Base-by-base conservation (phyloP, 352 stramenopile species). In the Discostella stelligera region DNA sequence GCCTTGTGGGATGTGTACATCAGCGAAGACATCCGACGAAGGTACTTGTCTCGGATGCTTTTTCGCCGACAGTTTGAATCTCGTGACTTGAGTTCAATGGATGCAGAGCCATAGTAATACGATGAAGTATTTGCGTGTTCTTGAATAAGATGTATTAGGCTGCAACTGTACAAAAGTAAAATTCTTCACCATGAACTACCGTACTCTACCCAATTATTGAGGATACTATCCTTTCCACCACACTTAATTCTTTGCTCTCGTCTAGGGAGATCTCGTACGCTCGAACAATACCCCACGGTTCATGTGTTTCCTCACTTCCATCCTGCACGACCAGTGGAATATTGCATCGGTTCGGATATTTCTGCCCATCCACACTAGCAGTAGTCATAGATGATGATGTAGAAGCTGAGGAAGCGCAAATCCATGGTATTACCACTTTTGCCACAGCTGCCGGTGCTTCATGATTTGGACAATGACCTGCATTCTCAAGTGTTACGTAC, bases 391-490 rank as follows among this genome's bases (percentile, higher is more conserved):
- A n/a, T 18, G 48, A 27, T 7, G 16, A 25, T n/a, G n/a, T n/a
- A n/a, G n/a, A n/a, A 23, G 55, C 27, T 10, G 50, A 66, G 21
- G 30, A 13, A 21, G 74, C 50, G 16, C 55, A 21, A 0, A 86
- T 56, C 83, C 83, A 90, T 4, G 37, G 14, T n/a, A 65, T 30
- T 2, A 89, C 39, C 11, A 88, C 48, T 41, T 65, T 66, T 13
- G 68, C 77, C 2, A 89, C 82, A 21, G 85, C 80, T 25, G 74
- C 66, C 3, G 86, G 86, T 30, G 86, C 81, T 67, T 91, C 86
- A 48, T 91, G 81, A 64, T 89, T 89, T 0, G 86, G 86, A 79
- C 83, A 91, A 58, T 91, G 86, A 0, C 86, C 86, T 20, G 71
- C 83, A 73, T 88, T 91, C 30, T 84, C 67, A 25, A 90, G 32